These are phyloP conservation scores for Backusella australiensis DNA, from an alignment of 192 early-diverging fungal species.

Conservation along the genomic window DNA sequence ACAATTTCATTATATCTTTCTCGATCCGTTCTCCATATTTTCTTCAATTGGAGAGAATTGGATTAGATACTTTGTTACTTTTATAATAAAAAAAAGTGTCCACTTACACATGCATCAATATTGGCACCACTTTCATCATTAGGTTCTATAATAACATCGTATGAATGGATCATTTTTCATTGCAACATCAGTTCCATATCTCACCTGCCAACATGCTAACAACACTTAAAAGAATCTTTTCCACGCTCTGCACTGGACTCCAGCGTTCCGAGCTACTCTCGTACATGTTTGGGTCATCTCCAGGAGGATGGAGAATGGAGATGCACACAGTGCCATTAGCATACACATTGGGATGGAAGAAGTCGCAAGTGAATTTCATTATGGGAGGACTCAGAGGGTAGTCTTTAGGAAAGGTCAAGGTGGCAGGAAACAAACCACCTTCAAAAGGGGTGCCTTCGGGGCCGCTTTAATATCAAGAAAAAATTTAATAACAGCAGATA, in stretches of 20 bases:
- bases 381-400: slow-evolving; percentile 94
- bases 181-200: background rate
- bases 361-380: slow-evolving; percentile 95
- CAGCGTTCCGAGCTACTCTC: slow-evolving; percentile 95
- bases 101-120: slow-evolving; percentile 89
- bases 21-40: slow-evolving; percentile 90
- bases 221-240: slow-evolving; percentile 95
- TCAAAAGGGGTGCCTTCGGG: slow-evolving; percentile 94
- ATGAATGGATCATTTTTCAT: slow-evolving; percentile 7
- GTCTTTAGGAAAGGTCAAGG: slow-evolving; percentile 85
- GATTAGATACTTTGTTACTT: background rate
- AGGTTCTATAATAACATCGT: slow-evolving; percentile 58
- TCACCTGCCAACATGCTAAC: slow-evolving; percentile 90
- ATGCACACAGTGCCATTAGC: slow-evolving; percentile 96
- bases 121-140: slow-evolving; percentile 99
- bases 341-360: slow-evolving; percentile 98
- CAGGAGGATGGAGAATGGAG: slow-evolving; percentile 96
- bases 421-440: slow-evolving; percentile 91
- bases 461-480: slow-evolving; percentile 51
- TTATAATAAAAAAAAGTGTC: background rate
- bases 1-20: slow-evolving; percentile 82
- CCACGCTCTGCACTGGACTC: slow-evolving; percentile 97
- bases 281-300: slow-evolving; percentile 97
- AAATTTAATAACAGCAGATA: too few species aligned
- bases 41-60: slow-evolving; percentile 35